Conservation (phyloP, 2,329 filamentous ascomycete species). For the Davidsoniella virescens region DNA sequence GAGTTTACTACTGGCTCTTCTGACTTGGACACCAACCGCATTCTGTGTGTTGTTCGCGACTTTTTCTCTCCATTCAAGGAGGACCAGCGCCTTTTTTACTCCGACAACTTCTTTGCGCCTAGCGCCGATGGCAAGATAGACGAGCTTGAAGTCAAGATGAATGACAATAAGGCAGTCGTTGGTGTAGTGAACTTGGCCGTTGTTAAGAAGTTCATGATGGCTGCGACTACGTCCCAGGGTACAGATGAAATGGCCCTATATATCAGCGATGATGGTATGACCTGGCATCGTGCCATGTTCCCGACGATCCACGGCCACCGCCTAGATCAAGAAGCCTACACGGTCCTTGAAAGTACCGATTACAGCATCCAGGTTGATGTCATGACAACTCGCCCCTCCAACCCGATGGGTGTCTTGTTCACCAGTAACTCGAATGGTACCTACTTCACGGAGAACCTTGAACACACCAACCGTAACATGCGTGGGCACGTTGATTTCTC, state of each 20-base stretch:
- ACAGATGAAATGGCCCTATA: slow-evolving; percentile 88
- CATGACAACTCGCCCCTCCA: slow-evolving; percentile 48
- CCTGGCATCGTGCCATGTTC: slow-evolving; percentile 88
- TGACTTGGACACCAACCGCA: slow-evolving; percentile 49
- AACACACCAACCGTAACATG: slow-evolving; percentile 74
- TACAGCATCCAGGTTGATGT: slow-evolving; percentile 97
- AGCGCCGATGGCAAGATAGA: slow-evolving; percentile 30
- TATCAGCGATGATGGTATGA: slow-evolving; percentile 65
- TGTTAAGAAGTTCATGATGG: slow-evolving; percentile 76
- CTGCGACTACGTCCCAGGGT: slow-evolving; percentile 60
- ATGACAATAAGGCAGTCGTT: slow-evolving; percentile 54
- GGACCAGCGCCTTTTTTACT: slow-evolving; percentile 64
- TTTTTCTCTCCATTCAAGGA: slow-evolving; percentile 52
- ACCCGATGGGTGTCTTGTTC: slow-evolving; percentile 73
- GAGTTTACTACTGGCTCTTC: slow-evolving; percentile 55
- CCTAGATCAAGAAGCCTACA: slow-evolving; percentile 74
- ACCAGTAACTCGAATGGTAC: slow-evolving; percentile 96
- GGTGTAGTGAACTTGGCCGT: slow-evolving; percentile 69
- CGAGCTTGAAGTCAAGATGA: slow-evolving; percentile 62
- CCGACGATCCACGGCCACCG: slow-evolving; percentile 53
- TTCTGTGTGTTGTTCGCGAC: slow-evolving; percentile 67
- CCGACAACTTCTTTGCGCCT: slow-evolving; percentile 64
- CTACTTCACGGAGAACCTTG: slow-evolving; percentile 81
- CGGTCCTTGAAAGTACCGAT: slow-evolving; percentile 85
- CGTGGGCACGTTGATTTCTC: slow-evolving; percentile 82